Percentiles rank a stretch among this genome's conserved stretches.
phyloP scores from a whole-genome alignment of 345 rosid genomes.

The Syzygium jambos region DNA sequence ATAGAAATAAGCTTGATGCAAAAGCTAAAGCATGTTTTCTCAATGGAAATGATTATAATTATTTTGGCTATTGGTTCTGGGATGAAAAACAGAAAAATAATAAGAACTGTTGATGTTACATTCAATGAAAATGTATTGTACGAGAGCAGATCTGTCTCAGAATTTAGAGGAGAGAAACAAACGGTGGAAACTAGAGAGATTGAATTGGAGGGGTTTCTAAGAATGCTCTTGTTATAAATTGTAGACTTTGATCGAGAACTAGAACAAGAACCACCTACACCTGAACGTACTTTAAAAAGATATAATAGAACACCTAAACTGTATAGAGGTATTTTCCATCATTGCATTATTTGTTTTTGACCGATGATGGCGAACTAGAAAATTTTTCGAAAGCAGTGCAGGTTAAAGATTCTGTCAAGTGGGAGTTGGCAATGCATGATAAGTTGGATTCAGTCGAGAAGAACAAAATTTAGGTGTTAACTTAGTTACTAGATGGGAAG shows the following conservation, averaged over 20 bases:
- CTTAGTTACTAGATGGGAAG: too few species aligned
- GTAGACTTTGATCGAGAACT: background rate
- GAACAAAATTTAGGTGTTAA: too few species aligned
- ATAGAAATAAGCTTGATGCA: background rate
- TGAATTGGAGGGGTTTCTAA: background rate
- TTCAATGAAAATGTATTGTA: background rate
- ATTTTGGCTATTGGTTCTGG: background rate
- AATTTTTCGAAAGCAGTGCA: too few species aligned
- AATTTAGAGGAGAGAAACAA: background rate
- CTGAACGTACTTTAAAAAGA: background rate
- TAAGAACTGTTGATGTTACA: background rate
- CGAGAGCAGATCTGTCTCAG: background rate
- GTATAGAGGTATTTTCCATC: too few species aligned
- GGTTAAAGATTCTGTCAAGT: too few species aligned
- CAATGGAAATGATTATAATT: background rate
- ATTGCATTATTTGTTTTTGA: too few species aligned
- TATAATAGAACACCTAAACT: background rate
- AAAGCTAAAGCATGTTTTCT: background rate
- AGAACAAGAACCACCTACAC: background rate
- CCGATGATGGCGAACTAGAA: too few species aligned
- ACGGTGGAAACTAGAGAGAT: background rate
- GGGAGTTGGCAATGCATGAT: too few species aligned
- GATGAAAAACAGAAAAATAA: background rate
- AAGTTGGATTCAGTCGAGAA: too few species aligned
- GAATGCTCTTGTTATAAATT: too few species aligned